These are phyloP conservation scores for Nicotiana sylvestris DNA, from an alignment of 257 asterid genomes.

Conservation along the genomic window DNA sequence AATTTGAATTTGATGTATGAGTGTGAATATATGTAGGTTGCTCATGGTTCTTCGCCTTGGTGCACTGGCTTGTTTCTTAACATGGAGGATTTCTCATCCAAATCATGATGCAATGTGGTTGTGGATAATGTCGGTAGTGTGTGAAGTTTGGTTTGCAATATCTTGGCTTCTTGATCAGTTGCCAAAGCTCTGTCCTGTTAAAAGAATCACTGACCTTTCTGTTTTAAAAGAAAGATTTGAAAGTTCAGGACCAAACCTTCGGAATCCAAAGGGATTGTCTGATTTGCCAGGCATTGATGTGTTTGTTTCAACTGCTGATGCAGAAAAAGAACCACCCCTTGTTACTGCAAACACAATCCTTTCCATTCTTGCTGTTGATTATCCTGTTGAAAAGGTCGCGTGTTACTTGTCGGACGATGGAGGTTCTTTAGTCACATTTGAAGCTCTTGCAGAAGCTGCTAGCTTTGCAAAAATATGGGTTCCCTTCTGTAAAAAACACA, in stretches of 20 bases:
- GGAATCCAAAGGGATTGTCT: conserved; percentile 73
- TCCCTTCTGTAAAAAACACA: conserved; percentile 75
- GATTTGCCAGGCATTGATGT: conserved; percentile 88
- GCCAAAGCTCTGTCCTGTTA: conserved; percentile 88
- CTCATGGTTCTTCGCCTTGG: conserved; percentile 69
- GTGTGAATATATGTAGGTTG: conserved; percentile 39
- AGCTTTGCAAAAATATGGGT: conserved; percentile 86
- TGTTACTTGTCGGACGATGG: conserved; percentile 91
- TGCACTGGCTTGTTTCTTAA: conserved; percentile 65
- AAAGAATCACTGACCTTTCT: conserved; percentile 64
- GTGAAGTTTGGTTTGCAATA: conserved; percentile 90
- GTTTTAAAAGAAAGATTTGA: conserved; percentile 74
- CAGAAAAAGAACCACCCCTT: conserved; percentile 82
- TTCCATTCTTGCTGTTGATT: conserved; percentile 82
- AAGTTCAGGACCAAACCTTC: conserved; percentile 62
- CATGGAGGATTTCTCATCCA: conserved; percentile 84
- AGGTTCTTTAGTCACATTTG: conserved; percentile 79
- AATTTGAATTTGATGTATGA: neutral
- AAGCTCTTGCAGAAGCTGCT: conserved; percentile 90
- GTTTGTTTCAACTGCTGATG: conserved; percentile 84
- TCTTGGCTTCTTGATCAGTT: conserved; percentile 93
- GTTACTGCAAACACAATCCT: conserved; percentile 90
- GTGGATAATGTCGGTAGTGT: conserved; percentile 83
- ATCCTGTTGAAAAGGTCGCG: conserved; percentile 76
- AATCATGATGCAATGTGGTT: conserved; percentile 87